Evolutionary conservation across 108 stramenopile species (phyloP).

Genomic region (Seminavis robusta): DNA sequence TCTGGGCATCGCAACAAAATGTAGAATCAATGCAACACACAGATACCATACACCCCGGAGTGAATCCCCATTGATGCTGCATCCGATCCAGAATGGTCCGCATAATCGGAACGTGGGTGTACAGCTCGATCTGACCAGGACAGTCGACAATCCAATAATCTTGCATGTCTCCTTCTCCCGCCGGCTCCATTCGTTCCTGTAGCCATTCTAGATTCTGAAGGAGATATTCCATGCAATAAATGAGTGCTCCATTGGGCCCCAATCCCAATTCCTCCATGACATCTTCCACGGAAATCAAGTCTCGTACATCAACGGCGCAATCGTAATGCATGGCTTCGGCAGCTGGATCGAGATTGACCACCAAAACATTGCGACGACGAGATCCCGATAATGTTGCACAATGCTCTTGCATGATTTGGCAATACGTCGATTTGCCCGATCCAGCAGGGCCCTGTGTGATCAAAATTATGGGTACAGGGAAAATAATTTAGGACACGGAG

Average conservation of each 20-base stretch:
- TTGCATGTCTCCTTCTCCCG: constrained; percentile 93
- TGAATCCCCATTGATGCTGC: constrained; percentile 84
- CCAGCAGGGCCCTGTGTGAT: constrained; percentile 90
- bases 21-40: constrained; percentile 97
- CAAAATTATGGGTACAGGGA: no score
- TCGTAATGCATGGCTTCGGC: constrained; percentile 97
- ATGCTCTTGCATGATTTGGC: constrained; percentile 81
- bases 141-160: constrained; percentile 96
- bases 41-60: constrained; percentile 52
- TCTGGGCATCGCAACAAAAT: constrained; percentile 53
- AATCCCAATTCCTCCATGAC: constrained; percentile 96
- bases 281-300: constrained; percentile 94
- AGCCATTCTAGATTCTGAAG: constrained; percentile 96
- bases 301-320: constrained; percentile 83
- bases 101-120: constrained; percentile 98
- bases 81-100: constrained; percentile 77
- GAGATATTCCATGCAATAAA: constrained; percentile 99
- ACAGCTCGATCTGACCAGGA: constrained; percentile 96
- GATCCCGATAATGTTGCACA: constrained; percentile 50
- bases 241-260: constrained; percentile 96
- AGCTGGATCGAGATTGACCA: constrained; percentile 97
- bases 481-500: no score
- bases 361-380: constrained; percentile 64
- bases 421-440: constrained; percentile 85
- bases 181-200: constrained; percentile 72